These are phyloP conservation scores for Typha latifolia DNA, from an alignment of 176 grass and related monocot genomes.

Conservation along the genomic window DNA sequence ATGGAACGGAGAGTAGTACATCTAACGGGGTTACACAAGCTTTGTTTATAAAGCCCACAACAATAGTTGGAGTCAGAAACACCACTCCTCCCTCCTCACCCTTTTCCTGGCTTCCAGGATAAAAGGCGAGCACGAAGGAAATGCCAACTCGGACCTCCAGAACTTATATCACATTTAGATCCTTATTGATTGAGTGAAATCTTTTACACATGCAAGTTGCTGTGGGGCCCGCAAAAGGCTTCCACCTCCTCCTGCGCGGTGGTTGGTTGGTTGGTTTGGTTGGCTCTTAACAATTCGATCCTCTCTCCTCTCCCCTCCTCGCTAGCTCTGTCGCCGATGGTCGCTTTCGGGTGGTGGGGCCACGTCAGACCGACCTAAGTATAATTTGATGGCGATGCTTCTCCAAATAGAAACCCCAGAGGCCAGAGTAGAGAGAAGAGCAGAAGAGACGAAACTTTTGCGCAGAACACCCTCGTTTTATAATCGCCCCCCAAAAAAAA, in stretches of 20 bases:
- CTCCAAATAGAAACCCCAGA: conserved; percentile 53
- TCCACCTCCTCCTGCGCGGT: not conserved
- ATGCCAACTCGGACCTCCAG: conserved; percentile 19
- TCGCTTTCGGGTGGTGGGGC: conserved; percentile 19
- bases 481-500: too few relatives aligned
- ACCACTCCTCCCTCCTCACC: conserved; percentile 18
- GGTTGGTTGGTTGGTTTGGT: conserved; percentile 15
- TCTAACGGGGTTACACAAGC: conserved; percentile 21
- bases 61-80: conserved; percentile 24
- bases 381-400: conserved; percentile 39
- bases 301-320: too few relatives aligned
- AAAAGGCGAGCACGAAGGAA: conserved; percentile 11
- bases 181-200: too few relatives aligned
- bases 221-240: conserved; percentile 20
- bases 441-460: conserved; percentile 15
- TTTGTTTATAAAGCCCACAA: conserved; percentile 28
- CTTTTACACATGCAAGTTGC: not conserved
- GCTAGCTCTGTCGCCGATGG: not conserved
- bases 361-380: conserved; percentile 49
- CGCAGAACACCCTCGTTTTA: conserved; percentile 10
- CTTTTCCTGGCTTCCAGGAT: conserved; percentile 11
- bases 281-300: not conserved
- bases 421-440: too few relatives aligned
- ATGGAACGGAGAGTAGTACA: conserved; percentile 9
- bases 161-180: not conserved